Evolutionary conservation across 345 rosid species (phyloP).

Genomic region (Anacardium occidentale): DNA sequence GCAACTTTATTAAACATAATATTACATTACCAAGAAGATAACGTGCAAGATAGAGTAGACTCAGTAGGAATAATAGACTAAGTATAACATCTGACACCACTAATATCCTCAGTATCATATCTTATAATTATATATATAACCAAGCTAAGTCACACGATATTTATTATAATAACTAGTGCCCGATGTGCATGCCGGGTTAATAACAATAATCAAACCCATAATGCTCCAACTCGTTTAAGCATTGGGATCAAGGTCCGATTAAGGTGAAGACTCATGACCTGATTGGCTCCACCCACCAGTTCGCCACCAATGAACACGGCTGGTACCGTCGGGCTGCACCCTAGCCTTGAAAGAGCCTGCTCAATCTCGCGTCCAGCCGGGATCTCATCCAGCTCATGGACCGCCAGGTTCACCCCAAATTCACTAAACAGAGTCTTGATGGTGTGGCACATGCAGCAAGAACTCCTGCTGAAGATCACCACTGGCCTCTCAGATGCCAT

Average conservation of each 20-base stretch:
- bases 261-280: constrained; percentile 87
- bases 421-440: constrained; percentile 67
- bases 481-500: constrained; percentile 79
- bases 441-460: constrained; percentile 80
- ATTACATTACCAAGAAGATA: constrained; percentile 11
- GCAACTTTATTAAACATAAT: constrained; percentile 5
- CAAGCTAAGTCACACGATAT: constrained; percentile 9
- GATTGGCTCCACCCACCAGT: constrained; percentile 82
- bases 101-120: not conserved
- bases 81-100: constrained; percentile 22
- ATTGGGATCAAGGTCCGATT: constrained; percentile 66
- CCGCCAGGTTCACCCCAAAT: constrained; percentile 67
- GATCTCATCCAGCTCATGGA: constrained; percentile 74
- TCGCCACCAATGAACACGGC: constrained; percentile 79
- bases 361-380: constrained; percentile 67
- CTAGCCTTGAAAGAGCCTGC: constrained; percentile 65
- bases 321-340: constrained; percentile 67
- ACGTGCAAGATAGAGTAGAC: not conserved
- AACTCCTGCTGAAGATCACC: constrained; percentile 80
- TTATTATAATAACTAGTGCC: constrained; percentile 20
- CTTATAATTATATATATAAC: not conserved
- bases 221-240: constrained; percentile 78
- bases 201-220: constrained; percentile 61
- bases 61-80: not conserved
- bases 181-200: not conserved